Base-by-base conservation (phyloP, 2,329 filamentous ascomycete species). In the Nemania abortiva region DNA sequence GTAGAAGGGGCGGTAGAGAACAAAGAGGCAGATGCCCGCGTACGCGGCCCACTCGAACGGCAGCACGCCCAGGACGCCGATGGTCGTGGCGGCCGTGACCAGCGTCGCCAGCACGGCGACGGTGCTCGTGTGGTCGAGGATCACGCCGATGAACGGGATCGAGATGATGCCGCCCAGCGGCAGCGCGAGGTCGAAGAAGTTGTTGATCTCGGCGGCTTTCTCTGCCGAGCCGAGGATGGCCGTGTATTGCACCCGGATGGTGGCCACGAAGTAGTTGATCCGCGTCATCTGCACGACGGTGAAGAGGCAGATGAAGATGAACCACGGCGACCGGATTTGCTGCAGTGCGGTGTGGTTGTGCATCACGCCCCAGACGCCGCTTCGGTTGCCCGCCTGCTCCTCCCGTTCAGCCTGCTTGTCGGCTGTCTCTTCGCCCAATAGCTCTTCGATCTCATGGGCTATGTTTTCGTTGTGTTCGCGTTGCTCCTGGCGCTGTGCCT, bases 241-340 rank as follows among this genome's bases (percentile, higher is more conserved):
- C 53, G 89, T 87, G 81, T 97, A 97, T 79, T 98, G 94, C 1
- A 91, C 86, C 1, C 92, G 87, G 71, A 97, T 91, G 2, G 94
- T 97, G 3, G 94, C 93, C 62, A 97, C 93, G 78, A 97, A 97
- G 83, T 94, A 97, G 82, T 97, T 97, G 86, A 97, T 97, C 34
- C 91, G 87, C 1, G 90, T 90, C 90, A 92, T 92, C 79, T 92
- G 90, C 47, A 92, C 81, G 37, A 92, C 85, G 5, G 93, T 97
- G 79, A 97, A 95, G 22, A 94, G 81, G 5, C 92, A 92, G 74
- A 97, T 92, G 45, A 97, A 85, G 20, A 94, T 84, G 79, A 96
- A 97, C 94, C 94, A 97, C 0, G 91, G 91, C 2, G 91, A 93
- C 7, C 82, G 80, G 73, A 97, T 91, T 80, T 98, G 95, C 75